Evolutionary conservation across 2,329 filamentous ascomycete genomes (phyloP), one percentile per base, ranked within the genome.

Genomic region (Sordariomycetes sp.): DNA sequence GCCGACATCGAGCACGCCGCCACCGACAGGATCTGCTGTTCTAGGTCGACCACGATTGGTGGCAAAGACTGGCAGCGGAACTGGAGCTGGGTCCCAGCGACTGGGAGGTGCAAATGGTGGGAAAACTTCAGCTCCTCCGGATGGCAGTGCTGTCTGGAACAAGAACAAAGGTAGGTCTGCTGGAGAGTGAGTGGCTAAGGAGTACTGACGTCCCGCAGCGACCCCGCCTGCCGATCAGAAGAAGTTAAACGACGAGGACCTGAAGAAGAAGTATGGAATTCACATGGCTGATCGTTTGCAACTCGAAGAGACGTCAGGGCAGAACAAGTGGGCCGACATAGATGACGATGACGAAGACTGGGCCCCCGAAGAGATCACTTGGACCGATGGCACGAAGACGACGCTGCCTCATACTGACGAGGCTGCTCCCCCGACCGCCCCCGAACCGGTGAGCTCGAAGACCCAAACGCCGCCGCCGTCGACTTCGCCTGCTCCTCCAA

Each of bases 341-440:
- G 86, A 92, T 40, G 86, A 92, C 38, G 85, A 92, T 43, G 83
- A 88, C 48, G 86, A 92, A 24, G 84, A 90, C 49, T 90, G 85
- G 82, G 82, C 79, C 11, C 85, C 85, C 3, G 84, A 92, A 43
- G 77, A 82, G 34, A 86, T 92, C 44, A 84, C 84, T 39, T 93
- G 86, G 86, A 84, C 83, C 50, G 86, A 93, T 55, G 85, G 85
- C 35, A 92, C 85, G 32, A 90, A 90, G 56, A 82, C 82, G 21
- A 84, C 79, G 6, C 66, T 88, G 12, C 75, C 81, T 12, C 72
- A 78, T 40, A 63, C 68, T 33, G 75, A 80, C 25, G 75, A 79
- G 17, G 38, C 44, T 10, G 49, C 54, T 6, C 43, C 47, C 30
- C 45, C 56, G 20, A 41, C 41, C 10, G 44, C 57, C 38, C 16